These are phyloP conservation scores for Decorospora gaudefroyi DNA, from an alignment of 2,329 filamentous ascomycete genomes.

Conservation along the genomic window DNA sequence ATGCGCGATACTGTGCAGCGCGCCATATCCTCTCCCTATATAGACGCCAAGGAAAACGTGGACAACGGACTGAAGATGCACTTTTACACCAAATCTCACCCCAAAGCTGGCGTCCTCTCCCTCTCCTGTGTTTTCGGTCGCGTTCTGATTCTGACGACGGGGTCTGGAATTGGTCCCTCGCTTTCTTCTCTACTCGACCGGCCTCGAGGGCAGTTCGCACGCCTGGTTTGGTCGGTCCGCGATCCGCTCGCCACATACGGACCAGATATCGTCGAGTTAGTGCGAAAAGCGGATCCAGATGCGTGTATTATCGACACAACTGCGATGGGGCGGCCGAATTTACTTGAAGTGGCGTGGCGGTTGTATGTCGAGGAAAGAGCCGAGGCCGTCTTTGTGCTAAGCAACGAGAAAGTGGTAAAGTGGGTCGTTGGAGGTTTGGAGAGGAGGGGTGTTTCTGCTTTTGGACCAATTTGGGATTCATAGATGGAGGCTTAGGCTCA, in stretches of 20 bases:
- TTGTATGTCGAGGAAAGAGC: conserved; percentile 54
- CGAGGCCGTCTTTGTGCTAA: conserved; percentile 75
- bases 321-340: conserved; percentile 62
- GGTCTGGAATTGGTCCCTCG: conserved; percentile 47
- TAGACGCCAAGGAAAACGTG: neutral
- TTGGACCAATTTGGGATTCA: conserved; percentile 75
- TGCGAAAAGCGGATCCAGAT: conserved; percentile 62
- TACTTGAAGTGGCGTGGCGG: conserved; percentile 60
- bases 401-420: conserved; percentile 69
- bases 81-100: conserved; percentile 39
- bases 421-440: conserved; percentile 72
- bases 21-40: neutral
- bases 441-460: conserved; percentile 67
- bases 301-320: conserved; percentile 72
- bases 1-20: neutral
- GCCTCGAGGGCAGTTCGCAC: conserved; percentile 53
- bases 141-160: conserved; percentile 43
- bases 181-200: conserved; percentile 60
- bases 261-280: conserved; percentile 58
- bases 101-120: conserved; percentile 39
- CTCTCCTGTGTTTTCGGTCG: conserved; percentile 39
- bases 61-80: conserved; percentile 1
- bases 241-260: conserved; percentile 67
- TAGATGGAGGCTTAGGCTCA: conserved; percentile 35
- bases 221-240: conserved; percentile 71